Conservation (phyloP, 192 early-diverging fungal species). For the Coemansia sp. region DNA sequence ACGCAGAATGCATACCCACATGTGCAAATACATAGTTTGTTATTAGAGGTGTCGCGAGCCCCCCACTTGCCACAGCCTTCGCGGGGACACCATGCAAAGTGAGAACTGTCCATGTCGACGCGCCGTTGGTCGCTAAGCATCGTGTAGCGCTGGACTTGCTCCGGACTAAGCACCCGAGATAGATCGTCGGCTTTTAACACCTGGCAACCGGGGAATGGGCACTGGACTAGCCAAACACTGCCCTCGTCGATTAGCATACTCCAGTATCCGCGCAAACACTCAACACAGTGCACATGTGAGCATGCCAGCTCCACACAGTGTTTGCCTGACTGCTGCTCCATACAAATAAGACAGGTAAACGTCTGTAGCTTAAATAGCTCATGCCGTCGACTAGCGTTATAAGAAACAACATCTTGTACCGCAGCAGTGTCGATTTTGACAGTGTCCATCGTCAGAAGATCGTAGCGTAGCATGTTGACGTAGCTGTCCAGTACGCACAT, state of each 20-base stretch:
- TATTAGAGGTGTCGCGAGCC: neutral
- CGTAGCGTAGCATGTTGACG: slow-evolving; percentile 9
- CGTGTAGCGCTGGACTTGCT: slow-evolving; percentile 4
- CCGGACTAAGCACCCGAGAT: neutral
- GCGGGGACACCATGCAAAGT: slow-evolving; percentile 24
- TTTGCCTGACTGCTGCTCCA: slow-evolving; percentile 31
- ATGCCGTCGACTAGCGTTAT: neutral
- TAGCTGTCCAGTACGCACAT: slow-evolving; percentile 29
- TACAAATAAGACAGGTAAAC: slow-evolving; percentile 25
- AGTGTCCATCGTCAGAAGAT: neutral
- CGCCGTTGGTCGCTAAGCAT: slow-evolving; percentile 15
- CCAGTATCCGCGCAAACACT: slow-evolving; percentile 23
- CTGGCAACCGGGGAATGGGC: slow-evolving; percentile 18
- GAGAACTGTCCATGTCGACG: slow-evolving; percentile 13
- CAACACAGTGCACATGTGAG: slow-evolving; percentile 16
- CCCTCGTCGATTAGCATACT: slow-evolving; percentile 26
- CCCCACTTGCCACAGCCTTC: slow-evolving; percentile 16
- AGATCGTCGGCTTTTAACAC: neutral
- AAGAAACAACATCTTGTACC: neutral
- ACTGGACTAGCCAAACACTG: slow-evolving; percentile 12
- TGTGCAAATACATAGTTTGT: slow-evolving; percentile 11
- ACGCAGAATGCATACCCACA: slow-evolving; percentile 33
- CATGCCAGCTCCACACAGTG: slow-evolving; percentile 30
- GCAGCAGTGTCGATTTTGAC: neutral
- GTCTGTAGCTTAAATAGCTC: slow-evolving; percentile 16